phyloP scores from a whole-genome alignment of 1,284 basidiomycete genomes.

The Ceratobasidium theobromae region DNA sequence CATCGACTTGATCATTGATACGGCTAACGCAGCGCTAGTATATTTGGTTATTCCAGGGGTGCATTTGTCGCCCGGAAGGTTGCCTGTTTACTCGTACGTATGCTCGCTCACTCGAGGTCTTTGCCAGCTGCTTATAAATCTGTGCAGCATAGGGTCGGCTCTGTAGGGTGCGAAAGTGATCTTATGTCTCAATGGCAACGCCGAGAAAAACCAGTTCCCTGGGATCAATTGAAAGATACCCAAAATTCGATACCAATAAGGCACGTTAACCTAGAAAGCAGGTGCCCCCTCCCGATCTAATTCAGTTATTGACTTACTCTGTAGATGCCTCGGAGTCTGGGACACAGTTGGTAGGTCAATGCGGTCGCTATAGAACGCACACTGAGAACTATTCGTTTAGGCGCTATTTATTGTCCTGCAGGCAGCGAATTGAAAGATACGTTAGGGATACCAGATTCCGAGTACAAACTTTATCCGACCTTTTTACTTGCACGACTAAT shows the following conservation, averaged over 20 bases:
- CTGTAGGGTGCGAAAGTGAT: slow-evolving; percentile 11
- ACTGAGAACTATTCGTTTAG: background rate
- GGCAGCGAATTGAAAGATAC: slow-evolving; percentile 9
- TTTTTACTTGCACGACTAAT: background rate
- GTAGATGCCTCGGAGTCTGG: slow-evolving; percentile 23
- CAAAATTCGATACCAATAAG: slow-evolving; percentile 2
- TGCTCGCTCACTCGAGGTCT: background rate
- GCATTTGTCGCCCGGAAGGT: slow-evolving; percentile 35
- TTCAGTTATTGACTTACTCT: background rate
- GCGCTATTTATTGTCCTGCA: slow-evolving; percentile 14
- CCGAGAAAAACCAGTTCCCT: slow-evolving; percentile 21
- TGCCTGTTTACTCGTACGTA: slow-evolving; percentile 27
- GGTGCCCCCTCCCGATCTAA: background rate
- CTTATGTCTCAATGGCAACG: slow-evolving; percentile 24
- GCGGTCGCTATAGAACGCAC: background rate
- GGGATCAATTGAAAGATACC: slow-evolving; percentile 12
- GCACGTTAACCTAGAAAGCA: background rate
- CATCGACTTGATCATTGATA: background rate
- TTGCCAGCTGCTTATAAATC: background rate
- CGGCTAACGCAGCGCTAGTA: background rate
- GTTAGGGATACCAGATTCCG: slow-evolving; percentile 19
- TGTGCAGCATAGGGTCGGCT: slow-evolving; percentile 23
- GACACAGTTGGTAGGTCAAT: slow-evolving; percentile 17
- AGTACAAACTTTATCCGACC: background rate
- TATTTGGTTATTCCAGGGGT: slow-evolving; percentile 28